phyloP scores from a whole-genome alignment of 306 rosid species.

The Cercis canadensis region DNA sequence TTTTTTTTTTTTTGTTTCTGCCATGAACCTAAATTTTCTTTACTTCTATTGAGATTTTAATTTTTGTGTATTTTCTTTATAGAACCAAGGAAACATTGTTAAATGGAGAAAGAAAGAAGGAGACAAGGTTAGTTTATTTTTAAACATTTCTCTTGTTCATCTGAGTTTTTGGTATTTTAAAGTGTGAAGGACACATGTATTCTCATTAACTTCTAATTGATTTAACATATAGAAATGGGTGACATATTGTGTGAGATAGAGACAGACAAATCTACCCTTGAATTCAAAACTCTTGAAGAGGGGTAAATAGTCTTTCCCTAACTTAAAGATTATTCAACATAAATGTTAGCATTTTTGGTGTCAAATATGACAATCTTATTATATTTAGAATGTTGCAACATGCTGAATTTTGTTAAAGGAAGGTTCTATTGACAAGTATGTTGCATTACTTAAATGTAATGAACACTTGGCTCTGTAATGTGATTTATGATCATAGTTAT shows the following conservation, averaged over 20 bases:
- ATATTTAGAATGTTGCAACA: slow-evolving; percentile 6
- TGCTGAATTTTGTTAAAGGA: slow-evolving; percentile 3
- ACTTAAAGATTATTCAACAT: slow-evolving; percentile 20
- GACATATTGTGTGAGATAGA: slow-evolving; percentile 97
- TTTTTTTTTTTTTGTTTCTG: slow-evolving; percentile 7
- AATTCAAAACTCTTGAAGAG: slow-evolving; percentile 92
- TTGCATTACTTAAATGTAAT: slow-evolving; percentile 8
- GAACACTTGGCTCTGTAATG: slow-evolving; percentile 21
- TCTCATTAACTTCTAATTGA: slow-evolving; percentile 25
- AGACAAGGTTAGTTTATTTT: slow-evolving; percentile 89
- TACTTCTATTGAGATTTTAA: slow-evolving; percentile 32
- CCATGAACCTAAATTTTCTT: slow-evolving; percentile 27
- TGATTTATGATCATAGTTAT: not conserved
- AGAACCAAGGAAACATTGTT: slow-evolving; percentile 94
- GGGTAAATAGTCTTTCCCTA: slow-evolving; percentile 69
- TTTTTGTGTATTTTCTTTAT: slow-evolving; percentile 35
- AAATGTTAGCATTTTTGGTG: slow-evolving; percentile 29
- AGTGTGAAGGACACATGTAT: slow-evolving; percentile 27
- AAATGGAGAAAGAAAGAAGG: slow-evolving; percentile 96
- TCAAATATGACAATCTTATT: not conserved
- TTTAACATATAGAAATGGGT: slow-evolving; percentile 89
- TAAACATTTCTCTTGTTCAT: slow-evolving; percentile 19
- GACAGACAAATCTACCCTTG: slow-evolving; percentile 98
- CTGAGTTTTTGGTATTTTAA: slow-evolving; percentile 21
- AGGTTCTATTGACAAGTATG: slow-evolving; percentile 20